A percentile compares a stretch with the other conserved stretches of the same genome.
Evolutionary conservation across 2,329 filamentous ascomycete genomes (phyloP).

Genomic region (Fusarium sp.): DNA sequence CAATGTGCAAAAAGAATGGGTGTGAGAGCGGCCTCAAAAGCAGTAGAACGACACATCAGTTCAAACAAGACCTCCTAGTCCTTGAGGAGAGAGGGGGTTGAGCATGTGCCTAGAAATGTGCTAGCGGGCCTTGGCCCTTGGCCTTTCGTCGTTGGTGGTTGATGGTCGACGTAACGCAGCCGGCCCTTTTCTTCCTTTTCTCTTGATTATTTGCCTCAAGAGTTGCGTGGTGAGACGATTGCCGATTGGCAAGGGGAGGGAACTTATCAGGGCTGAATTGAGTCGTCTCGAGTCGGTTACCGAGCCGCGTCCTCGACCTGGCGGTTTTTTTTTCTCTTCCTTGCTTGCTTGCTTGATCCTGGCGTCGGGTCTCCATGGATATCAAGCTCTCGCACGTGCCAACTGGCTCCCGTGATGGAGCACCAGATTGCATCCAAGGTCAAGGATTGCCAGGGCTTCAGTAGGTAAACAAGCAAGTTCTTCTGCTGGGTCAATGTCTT

Average conservation of each 20-base stretch:
- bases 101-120: conserved; percentile 10
- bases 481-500: neutral
- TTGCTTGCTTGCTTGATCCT: neutral
- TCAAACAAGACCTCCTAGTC: neutral
- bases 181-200: neutral
- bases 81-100: conserved; percentile 18
- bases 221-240: conserved; percentile 6
- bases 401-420: conserved; percentile 20
- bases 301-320: conserved; percentile 8
- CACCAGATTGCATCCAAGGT: conserved; percentile 9
- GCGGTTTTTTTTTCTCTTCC: conserved; percentile 3
- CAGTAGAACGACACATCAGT: conserved; percentile 20
- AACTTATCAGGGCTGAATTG: conserved; percentile 12
- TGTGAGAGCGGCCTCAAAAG: conserved; percentile 25
- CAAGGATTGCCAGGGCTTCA: conserved; percentile 16
- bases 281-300: conserved; percentile 17
- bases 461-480: neutral
- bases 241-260: conserved; percentile 12
- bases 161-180: conserved; percentile 1
- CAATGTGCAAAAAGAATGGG: neutral
- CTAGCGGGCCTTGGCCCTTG: conserved; percentile 24
- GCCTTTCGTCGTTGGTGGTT: conserved; percentile 4
- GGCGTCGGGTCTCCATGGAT: conserved; percentile 5
- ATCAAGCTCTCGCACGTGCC: conserved; percentile 43
- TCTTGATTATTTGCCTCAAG: neutral